Evolutionary conservation across 805 yeast species (phyloP).

Genomic region (Sugiyamaella floridensis): DNA sequence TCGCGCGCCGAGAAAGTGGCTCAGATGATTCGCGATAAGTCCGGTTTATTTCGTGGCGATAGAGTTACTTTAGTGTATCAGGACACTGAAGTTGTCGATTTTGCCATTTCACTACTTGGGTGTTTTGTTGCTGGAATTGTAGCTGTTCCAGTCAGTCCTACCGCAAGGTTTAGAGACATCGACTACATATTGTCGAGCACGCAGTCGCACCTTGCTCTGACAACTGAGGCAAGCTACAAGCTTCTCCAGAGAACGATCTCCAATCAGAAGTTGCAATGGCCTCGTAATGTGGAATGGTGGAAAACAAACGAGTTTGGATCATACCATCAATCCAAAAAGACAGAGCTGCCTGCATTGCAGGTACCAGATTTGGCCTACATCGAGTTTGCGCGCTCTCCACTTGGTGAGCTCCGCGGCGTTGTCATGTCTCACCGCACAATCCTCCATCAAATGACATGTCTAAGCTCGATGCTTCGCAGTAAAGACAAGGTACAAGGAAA

Average conservation of each 20-base stretch:
- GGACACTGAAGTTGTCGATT: conserved; percentile 77
- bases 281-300: conserved; percentile 66
- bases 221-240: conserved; percentile 73
- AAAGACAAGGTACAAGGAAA: conserved; percentile 35
- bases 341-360: conserved; percentile 57
- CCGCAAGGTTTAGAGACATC: conserved; percentile 60
- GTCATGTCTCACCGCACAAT: conserved; percentile 86
- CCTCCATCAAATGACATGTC: conserved; percentile 76
- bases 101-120: conserved; percentile 78
- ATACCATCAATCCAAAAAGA: conserved; percentile 49
- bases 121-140: conserved; percentile 90
- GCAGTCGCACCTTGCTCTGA: conserved; percentile 67
- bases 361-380: conserved; percentile 86
- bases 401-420: conserved; percentile 88
- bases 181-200: conserved; percentile 65
- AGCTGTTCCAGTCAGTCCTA: conserved; percentile 86
- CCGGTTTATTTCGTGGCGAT: conserved; percentile 71
- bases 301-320: conserved; percentile 83
- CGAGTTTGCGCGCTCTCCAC: conserved; percentile 83
- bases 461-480: conserved; percentile 56
- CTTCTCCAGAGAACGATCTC: conserved; percentile 59
- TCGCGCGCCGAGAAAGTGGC: conserved; percentile 82
- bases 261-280: conserved; percentile 52
- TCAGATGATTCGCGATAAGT: conserved; percentile 65
- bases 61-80: conserved; percentile 79